Conservation (phyloP, 495 filamentous ascomycete genomes). For the Chaetomium fimeti region DNA sequence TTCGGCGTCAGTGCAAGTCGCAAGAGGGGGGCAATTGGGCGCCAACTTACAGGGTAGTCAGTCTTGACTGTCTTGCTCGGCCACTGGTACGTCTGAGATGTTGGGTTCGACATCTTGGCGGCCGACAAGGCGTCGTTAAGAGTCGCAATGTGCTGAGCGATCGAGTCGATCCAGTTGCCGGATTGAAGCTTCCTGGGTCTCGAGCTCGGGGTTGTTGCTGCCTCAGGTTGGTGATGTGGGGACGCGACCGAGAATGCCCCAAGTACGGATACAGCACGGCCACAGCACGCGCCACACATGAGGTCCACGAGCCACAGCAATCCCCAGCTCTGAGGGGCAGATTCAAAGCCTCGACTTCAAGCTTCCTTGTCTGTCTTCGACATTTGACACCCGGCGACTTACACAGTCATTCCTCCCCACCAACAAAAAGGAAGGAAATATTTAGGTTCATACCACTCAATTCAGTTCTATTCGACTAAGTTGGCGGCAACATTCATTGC, state of each 20-base stretch:
- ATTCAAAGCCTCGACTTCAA: too few relatives aligned
- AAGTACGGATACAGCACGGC: too few relatives aligned
- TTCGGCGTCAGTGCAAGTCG: slow-evolving; percentile 17
- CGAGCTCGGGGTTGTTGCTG: slow-evolving; percentile 22
- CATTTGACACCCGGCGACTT: too few relatives aligned
- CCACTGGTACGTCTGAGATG: slow-evolving; percentile 57
- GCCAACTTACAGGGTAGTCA: slow-evolving; percentile 70
- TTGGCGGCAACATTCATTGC: too few relatives aligned
- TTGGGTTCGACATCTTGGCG: slow-evolving; percentile 59
- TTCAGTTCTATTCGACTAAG: too few relatives aligned
- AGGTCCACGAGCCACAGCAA: slow-evolving; percentile 14
- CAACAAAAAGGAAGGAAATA: too few relatives aligned
- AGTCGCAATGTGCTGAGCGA: slow-evolving; percentile 24
- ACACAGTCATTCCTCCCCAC: too few relatives aligned
- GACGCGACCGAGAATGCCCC: too few relatives aligned
- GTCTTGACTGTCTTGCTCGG: slow-evolving; percentile 72
- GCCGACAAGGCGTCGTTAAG: slow-evolving; percentile 38
- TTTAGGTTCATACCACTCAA: too few relatives aligned
- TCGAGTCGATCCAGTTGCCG: slow-evolving; percentile 21
- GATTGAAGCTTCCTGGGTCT: slow-evolving; percentile 34
- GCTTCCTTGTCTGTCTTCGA: too few relatives aligned
- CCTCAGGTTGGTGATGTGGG: slow-evolving; percentile 29
- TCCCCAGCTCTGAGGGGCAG: too few relatives aligned
- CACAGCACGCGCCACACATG: background rate
- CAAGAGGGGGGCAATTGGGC: background rate